A percentile compares a stretch with the other conserved stretches of the same genome.
Evolutionary conservation across 345 rosid species (phyloP).

Genomic region (Brassica juncea): DNA sequence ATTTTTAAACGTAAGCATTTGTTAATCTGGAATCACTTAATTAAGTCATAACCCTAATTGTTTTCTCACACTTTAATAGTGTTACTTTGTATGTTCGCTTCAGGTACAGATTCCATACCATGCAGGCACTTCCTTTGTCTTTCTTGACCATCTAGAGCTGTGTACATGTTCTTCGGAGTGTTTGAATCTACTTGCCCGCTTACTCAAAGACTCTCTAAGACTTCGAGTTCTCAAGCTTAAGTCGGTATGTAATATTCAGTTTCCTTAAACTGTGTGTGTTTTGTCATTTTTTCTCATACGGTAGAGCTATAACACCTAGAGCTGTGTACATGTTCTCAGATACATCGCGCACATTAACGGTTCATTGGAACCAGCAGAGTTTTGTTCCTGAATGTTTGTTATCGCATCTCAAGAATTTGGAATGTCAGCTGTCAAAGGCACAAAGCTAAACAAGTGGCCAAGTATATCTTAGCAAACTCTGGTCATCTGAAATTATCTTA

Average conservation of each 20-base stretch:
- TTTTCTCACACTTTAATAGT: neutral
- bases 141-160: conserved; percentile 20
- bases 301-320: neutral
- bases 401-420: neutral
- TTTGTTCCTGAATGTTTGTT: neutral
- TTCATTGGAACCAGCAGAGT: neutral
- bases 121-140: neutral
- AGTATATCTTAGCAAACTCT: neutral
- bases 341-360: neutral
- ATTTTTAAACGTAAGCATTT: neutral
- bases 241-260: conserved; percentile 18
- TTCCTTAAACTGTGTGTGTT: neutral
- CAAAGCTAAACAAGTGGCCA: neutral
- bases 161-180: conserved; percentile 15
- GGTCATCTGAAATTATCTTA: neutral
- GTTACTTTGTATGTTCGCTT: neutral
- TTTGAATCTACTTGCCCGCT: conserved; percentile 1
- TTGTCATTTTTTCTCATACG: neutral
- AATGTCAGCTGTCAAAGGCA: neutral
- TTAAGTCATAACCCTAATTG: neutral
- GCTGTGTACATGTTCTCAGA: neutral
- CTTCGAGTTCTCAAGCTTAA: conserved; percentile 19
- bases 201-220: conserved; percentile 9
- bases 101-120: conserved; percentile 16
- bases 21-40: neutral